Evolutionary conservation across 2,329 filamentous ascomycete genomes (phyloP).

Genomic region (Talaromyces funiculosus): DNA sequence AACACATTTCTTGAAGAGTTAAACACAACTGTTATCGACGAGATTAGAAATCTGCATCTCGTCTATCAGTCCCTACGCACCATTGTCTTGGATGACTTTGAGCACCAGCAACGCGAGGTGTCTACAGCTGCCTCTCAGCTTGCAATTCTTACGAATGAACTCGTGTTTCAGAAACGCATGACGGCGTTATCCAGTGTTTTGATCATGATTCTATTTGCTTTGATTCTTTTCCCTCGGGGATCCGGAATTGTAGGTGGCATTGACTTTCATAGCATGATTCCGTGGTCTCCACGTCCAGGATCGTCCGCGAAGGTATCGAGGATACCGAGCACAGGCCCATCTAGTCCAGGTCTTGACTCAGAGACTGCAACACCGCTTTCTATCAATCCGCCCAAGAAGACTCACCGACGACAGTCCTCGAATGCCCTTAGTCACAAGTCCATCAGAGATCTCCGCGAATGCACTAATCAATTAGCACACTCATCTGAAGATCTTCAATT

Average conservation of each 20-base stretch:
- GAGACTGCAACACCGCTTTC: constrained; percentile 1
- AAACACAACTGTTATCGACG: constrained; percentile 80
- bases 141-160: constrained; percentile 86
- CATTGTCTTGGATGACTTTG: constrained; percentile 83
- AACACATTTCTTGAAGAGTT: constrained; percentile 73
- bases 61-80: constrained; percentile 97
- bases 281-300: constrained; percentile 40
- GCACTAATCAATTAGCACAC: neutral
- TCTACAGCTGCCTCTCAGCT: constrained; percentile 69
- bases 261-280: constrained; percentile 43
- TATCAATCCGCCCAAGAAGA: neutral
- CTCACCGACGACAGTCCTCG: neutral
- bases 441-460: constrained; percentile 3
- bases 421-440: constrained; percentile 6
- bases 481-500: constrained; percentile 5
- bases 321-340: neutral
- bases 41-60: constrained; percentile 69
- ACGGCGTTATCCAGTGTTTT: constrained; percentile 86
- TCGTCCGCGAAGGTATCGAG: constrained; percentile 24
- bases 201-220: constrained; percentile 74
- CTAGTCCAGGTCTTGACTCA: constrained; percentile 8
- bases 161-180: constrained; percentile 79
- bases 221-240: constrained; percentile 68
- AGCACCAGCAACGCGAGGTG: constrained; percentile 74
- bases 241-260: constrained; percentile 33